Evolutionary conservation across 129 eudicot species (phyloP).

Genomic region (Lonicera japonica): DNA sequence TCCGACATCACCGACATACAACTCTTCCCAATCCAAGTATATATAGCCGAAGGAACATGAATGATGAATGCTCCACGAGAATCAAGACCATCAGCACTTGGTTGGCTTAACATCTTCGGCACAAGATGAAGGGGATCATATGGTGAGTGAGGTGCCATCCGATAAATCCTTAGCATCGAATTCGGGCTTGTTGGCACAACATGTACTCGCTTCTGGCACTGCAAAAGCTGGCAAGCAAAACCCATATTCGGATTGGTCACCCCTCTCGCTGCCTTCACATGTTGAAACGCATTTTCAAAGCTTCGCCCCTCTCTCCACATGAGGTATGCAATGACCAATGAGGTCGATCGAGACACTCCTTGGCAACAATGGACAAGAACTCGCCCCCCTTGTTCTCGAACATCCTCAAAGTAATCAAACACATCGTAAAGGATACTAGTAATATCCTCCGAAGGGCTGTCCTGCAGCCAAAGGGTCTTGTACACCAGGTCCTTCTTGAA

Average conservation of each 20-base stretch:
- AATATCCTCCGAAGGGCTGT: conserved; percentile 92
- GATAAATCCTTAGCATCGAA: conserved; percentile 70
- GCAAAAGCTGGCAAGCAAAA: conserved; percentile 89
- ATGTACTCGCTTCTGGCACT: conserved; percentile 91
- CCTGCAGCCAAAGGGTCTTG: conserved; percentile 93
- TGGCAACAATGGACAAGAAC: conserved; percentile 94
- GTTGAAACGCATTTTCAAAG: conserved; percentile 86
- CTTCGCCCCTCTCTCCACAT: conserved; percentile 88
- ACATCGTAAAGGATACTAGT: conserved; percentile 94
- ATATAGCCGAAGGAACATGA: conserved; percentile 73
- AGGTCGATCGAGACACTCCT: conserved; percentile 89
- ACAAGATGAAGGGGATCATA: conserved; percentile 95
- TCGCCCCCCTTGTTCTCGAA: conserved; percentile 70
- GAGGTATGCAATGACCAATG: conserved; percentile 91
- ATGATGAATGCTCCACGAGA: conserved; percentile 95
- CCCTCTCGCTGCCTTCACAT: conserved; percentile 77
- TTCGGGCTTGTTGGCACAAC: conserved; percentile 80
- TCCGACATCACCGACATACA: conserved; percentile 51
- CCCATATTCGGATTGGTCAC: conserved; percentile 97
- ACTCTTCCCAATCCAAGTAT: conserved; percentile 72
- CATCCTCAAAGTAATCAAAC: conserved; percentile 91
- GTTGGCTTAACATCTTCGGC: conserved; percentile 58
- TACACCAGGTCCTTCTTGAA: conserved; percentile 83
- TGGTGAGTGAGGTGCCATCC: conserved; percentile 91
- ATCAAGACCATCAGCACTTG: conserved; percentile 53